phyloP scores from a whole-genome alignment of 73 alveolate genomes.

The Effrenium voratum region DNA sequence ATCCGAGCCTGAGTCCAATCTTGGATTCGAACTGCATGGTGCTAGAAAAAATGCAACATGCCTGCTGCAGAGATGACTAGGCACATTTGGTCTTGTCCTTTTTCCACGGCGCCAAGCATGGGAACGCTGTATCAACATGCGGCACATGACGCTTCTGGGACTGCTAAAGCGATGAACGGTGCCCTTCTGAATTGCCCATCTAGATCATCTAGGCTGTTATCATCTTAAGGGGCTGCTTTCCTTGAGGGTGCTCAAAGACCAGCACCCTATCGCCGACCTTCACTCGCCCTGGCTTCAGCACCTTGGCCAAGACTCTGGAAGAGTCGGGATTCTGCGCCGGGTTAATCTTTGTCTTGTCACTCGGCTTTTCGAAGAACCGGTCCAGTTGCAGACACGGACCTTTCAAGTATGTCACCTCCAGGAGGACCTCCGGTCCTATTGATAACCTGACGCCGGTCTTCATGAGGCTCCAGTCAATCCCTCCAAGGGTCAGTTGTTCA shows the following conservation, averaged over 20 bases:
- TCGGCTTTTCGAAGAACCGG: slow-evolving; percentile 9
- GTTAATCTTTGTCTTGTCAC: background rate
- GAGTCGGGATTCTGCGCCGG: slow-evolving; percentile 29
- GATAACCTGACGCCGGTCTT: slow-evolving; percentile 47
- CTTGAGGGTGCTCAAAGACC: slow-evolving; percentile 52
- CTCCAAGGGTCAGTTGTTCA: slow-evolving; percentile 43
- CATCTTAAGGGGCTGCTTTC: slow-evolving; percentile 38
- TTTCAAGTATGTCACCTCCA: slow-evolving; percentile 61
- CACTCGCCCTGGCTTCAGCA: slow-evolving; percentile 27
- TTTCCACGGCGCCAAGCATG: background rate
- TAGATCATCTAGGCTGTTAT: too few species aligned
- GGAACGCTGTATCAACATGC: background rate
- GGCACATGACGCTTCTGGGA: background rate
- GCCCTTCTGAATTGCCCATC: background rate
- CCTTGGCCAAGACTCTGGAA: slow-evolving; percentile 64
- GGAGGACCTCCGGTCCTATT: slow-evolving; percentile 15
- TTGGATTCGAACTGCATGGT: background rate
- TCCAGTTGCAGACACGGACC: slow-evolving; percentile 73
- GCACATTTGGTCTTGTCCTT: too few species aligned
- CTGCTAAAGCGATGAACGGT: background rate
- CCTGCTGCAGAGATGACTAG: background rate
- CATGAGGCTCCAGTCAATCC: slow-evolving; percentile 60
- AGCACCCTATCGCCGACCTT: slow-evolving; percentile 1
- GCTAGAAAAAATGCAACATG: background rate
- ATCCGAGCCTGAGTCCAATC: slow-evolving; percentile 23